Base-by-base conservation (phyloP, 2,329 filamentous ascomycete species). In the Sporothrix brunneoviolacea region DNA sequence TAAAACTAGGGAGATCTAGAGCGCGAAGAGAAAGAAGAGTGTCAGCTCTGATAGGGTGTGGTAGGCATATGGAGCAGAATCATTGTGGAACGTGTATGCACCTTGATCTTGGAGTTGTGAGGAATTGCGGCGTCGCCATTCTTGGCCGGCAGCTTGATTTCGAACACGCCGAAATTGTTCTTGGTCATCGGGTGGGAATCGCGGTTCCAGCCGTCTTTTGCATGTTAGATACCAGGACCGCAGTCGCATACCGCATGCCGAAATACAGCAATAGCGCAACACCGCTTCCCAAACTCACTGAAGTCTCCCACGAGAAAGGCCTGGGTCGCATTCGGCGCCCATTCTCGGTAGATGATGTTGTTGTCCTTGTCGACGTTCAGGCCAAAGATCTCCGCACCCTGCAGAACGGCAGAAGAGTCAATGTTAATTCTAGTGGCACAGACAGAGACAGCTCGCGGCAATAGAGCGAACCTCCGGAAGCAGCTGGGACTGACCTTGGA, bases 31-130 rank as follows among this genome's bases (percentile, higher is more conserved):
- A 28, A 5, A 10, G 24, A 28, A 10, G 2, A 18, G 16, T 47
- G 18, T 45, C 13, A 45, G 18, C 13, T 35, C 15, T 37, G 18
- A n/a, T n/a, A n/a, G n/a, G n/a, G n/a, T n/a, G n/a, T n/a, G n/a
- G n/a, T n/a, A n/a, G n/a, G n/a, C n/a, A n/a, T n/a, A n/a, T n/a
- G n/a, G n/a, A n/a, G n/a, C n/a, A n/a, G n/a, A n/a, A n/a, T n/a
- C n/a, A n/a, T n/a, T n/a, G n/a, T 8, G 12, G 13, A 4, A 9
- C 8, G 22, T 16, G n/a, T 24, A 19, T 68, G 54, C 65, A 91
- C 91, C 84, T 98, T 98, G 70, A 98, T 70, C 71, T 96, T 98
- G 60, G 90, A 94, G 59, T 95, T 89, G 71, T 98, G 93, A 43
- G 85, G 78, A 61, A 98, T 95, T 4, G 83, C 84, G 39, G 88